These are phyloP conservation scores for Scenedesmus sp. DNA, from an alignment of 163 green algal species.

Conservation along the genomic window DNA sequence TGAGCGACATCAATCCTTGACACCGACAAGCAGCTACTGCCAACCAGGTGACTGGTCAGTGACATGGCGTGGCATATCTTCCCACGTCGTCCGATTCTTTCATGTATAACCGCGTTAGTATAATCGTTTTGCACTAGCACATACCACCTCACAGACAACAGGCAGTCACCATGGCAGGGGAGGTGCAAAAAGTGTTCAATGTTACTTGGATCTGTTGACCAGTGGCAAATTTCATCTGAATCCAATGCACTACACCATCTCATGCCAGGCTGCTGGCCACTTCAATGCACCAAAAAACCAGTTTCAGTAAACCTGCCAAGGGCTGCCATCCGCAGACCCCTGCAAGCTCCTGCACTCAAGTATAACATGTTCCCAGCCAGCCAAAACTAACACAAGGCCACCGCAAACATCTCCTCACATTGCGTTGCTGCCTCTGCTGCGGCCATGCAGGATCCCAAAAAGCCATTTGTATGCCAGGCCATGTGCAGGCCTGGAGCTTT, in stretches of 20 bases:
- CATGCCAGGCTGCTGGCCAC: not conserved
- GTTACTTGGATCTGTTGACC: not conserved
- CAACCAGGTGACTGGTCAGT: no score
- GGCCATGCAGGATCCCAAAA: constrained; percentile 15
- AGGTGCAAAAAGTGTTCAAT: no score
- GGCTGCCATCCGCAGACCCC: not conserved
- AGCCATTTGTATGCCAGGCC: not conserved
- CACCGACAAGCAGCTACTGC: no score
- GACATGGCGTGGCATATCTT: no score
- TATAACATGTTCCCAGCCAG: not conserved
- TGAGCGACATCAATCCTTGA: no score
- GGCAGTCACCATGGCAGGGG: no score
- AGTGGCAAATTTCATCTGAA: not conserved
- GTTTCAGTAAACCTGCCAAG: not conserved
- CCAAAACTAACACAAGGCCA: not conserved
- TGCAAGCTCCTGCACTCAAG: constrained; percentile 2
- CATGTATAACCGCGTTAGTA: no score
- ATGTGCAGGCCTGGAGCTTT: constrained; percentile 9
- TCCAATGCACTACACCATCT: not conserved
- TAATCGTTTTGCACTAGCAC: no score
- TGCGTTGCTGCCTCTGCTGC: not conserved
- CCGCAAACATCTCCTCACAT: not conserved
- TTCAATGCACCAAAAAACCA: not conserved
- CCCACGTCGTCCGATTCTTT: no score
- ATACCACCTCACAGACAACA: no score